A percentile compares a stretch with the other conserved stretches of the same genome.
phyloP scores from a whole-genome alignment of 768 basidiomycete genomes.

The button mushroom (Agaricus bisporus) region DNA sequence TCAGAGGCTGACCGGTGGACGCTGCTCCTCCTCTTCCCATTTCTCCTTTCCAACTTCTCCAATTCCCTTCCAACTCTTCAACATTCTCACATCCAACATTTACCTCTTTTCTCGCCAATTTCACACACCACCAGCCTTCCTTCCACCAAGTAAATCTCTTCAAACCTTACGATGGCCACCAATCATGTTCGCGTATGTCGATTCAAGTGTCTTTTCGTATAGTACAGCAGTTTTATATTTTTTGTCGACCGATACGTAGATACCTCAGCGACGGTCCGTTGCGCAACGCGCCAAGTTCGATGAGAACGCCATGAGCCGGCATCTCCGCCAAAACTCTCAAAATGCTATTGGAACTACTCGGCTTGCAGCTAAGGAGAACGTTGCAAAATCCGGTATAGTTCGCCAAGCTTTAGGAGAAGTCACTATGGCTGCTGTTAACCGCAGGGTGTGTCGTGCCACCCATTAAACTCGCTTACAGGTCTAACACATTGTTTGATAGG shows the following conservation, averaged over 20 bases:
- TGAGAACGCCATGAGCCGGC: slow-evolving; percentile 70
- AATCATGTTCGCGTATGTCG: slow-evolving; percentile 54
- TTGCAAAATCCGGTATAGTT: slow-evolving; percentile 49
- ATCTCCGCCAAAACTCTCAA: slow-evolving; percentile 57
- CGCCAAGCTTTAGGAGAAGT: slow-evolving; percentile 80
- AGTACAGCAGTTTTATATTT: slow-evolving; percentile 1
- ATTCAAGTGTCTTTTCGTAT: slow-evolving; percentile 8
- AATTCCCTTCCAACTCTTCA: slow-evolving; percentile 16
- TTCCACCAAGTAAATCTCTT: slow-evolving; percentile 7
- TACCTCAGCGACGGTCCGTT: slow-evolving; percentile 62
- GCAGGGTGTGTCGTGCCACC: slow-evolving; percentile 47
- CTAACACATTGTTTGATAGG: slow-evolving; percentile 24
- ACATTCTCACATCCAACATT: slow-evolving; percentile 16
- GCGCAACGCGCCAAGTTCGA: slow-evolving; percentile 67
- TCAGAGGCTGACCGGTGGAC: slow-evolving; percentile 35
- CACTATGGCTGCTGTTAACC: slow-evolving; percentile 69
- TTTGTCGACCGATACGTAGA: slow-evolving; percentile 28
- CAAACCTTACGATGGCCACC: slow-evolving; percentile 45
- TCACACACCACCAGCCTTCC: slow-evolving; percentile 14
- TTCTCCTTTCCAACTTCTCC: slow-evolving; percentile 22
- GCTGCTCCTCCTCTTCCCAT: slow-evolving; percentile 20
- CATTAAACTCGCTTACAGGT: neutral
- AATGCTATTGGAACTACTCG: slow-evolving; percentile 44
- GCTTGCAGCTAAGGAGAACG: slow-evolving; percentile 40
- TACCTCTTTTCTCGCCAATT: slow-evolving; percentile 21